A percentile compares a stretch with the other conserved stretches of the same genome.
Evolutionary conservation across 768 basidiomycete genomes (phyloP).

Genomic region (Auriscalpium microsporum): DNA sequence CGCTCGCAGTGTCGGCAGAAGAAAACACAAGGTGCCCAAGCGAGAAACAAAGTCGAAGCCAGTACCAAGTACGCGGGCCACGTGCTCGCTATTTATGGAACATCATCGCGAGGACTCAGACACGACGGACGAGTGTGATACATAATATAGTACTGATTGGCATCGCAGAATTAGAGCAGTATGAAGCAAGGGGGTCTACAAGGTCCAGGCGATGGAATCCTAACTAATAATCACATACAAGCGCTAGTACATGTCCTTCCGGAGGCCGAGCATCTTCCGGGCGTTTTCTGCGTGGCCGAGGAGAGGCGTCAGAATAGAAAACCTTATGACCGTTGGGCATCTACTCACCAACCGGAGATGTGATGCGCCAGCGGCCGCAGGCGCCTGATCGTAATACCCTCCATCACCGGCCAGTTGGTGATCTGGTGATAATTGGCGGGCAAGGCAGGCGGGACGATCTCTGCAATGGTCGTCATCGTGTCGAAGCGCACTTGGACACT

Average conservation of each 20-base stretch:
- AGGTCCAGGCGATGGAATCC: not conserved
- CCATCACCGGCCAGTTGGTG: conserved; percentile 1
- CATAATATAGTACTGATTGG: not conserved
- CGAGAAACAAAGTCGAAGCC: not conserved
- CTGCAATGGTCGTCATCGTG: conserved; percentile 6
- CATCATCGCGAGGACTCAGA: too few species aligned
- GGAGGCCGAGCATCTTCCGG: too few species aligned
- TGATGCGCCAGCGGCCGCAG: conserved; percentile 9
- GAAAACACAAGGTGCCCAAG: not conserved
- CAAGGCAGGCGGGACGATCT: conserved; percentile 5
- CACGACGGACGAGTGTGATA: too few species aligned
- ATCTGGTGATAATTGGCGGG: conserved; percentile 6
- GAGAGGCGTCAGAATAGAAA: too few species aligned
- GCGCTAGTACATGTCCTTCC: too few species aligned
- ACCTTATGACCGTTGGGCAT: not conserved
- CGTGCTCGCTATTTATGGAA: not conserved
- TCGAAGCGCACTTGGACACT: conserved; percentile 8
- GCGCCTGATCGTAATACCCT: conserved; percentile 7
- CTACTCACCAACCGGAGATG: conserved; percentile 5
- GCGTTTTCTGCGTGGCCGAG: too few species aligned
- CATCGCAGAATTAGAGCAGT: not conserved
- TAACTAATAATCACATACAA: too few species aligned
- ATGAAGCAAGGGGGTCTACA: not conserved
- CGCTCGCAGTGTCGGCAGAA: not conserved
- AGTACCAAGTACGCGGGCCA: not conserved